Evolutionary conservation across 768 basidiomycete species (phyloP).

Genomic region (Suillus discolor): DNA sequence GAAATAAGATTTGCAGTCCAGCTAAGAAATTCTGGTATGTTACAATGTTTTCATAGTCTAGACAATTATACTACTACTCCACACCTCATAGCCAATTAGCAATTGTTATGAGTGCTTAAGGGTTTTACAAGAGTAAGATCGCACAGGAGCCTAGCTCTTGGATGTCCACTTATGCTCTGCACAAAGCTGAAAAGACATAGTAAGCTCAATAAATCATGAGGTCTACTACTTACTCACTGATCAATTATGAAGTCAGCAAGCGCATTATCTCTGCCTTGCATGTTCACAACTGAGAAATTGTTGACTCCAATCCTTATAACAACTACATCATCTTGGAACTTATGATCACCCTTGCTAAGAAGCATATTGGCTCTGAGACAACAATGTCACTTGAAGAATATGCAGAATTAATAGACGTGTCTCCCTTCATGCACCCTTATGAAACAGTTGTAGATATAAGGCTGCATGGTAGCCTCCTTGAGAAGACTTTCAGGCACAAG

Average conservation of each 20-base stretch:
- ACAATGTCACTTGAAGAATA: constrained; percentile 16
- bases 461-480: constrained; percentile 6
- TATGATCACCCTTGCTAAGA: background rate
- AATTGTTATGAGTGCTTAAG: background rate
- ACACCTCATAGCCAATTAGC: background rate
- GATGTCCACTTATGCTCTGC: background rate
- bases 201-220: background rate
- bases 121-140: constrained; percentile 7
- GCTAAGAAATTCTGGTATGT: background rate
- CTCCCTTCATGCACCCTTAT: constrained; percentile 5
- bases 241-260: constrained; percentile 14
- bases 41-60: too few species aligned
- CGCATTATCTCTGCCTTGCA: constrained; percentile 2
- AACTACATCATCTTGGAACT: constrained; percentile 8
- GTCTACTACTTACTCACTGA: constrained; percentile 10
- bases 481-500: constrained; percentile 12
- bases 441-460: constrained; percentile 14
- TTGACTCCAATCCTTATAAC: constrained; percentile 8
- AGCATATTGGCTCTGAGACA: constrained; percentile 2
- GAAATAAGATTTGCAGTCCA: background rate
- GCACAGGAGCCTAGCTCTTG: background rate
- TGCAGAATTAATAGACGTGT: constrained; percentile 2
- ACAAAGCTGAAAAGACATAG: constrained; percentile 5
- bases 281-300: constrained; percentile 10
- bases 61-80: background rate